These are phyloP conservation scores for Leccinum pachyderme DNA, from an alignment of 1,284 basidiomycete genomes.

Conservation along the genomic window DNA sequence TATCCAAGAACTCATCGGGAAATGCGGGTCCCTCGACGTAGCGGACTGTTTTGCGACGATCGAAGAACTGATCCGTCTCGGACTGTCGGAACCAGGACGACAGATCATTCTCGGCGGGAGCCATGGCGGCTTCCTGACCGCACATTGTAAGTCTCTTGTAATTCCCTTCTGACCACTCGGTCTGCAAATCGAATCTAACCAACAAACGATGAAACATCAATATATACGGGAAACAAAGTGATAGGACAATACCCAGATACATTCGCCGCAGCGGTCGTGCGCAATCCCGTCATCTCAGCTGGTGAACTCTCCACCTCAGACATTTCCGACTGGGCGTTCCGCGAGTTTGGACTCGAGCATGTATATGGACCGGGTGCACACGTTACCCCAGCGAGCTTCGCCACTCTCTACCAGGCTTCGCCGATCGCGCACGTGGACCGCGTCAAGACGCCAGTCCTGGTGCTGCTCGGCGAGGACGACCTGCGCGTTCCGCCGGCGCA, in stretches of 20 bases:
- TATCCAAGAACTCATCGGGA: conserved; percentile 47
- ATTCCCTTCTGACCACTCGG: not conserved
- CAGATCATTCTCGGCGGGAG: conserved; percentile 65
- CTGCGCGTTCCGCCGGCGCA: conserved; percentile 64
- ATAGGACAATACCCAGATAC: conserved; percentile 59
- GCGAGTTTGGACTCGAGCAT: conserved; percentile 51
- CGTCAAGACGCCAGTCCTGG: conserved; percentile 53
- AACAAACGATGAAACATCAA: not conserved
- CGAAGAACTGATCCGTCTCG: conserved; percentile 46
- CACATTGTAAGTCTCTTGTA: conserved; percentile 47
- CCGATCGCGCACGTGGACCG: conserved; percentile 56
- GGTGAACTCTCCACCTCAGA: conserved; percentile 53
- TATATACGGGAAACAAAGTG: conserved; percentile 38
- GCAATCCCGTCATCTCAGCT: conserved; percentile 69
- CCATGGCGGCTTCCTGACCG: conserved; percentile 70
- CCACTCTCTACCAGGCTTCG: conserved; percentile 47
- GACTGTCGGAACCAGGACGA: conserved; percentile 47
- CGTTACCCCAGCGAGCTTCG: conserved; percentile 46
- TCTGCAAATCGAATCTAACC: conserved; percentile 3
- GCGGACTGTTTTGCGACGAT: conserved; percentile 59
- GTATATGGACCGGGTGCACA: conserved; percentile 34
- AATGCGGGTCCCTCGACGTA: conserved; percentile 67
- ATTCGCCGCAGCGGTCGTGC: conserved; percentile 60
- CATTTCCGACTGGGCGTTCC: conserved; percentile 72
- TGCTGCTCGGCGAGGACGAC: conserved; percentile 62